Conservation (phyloP, 441 rosid species). For the Erodium texanum region DNA sequence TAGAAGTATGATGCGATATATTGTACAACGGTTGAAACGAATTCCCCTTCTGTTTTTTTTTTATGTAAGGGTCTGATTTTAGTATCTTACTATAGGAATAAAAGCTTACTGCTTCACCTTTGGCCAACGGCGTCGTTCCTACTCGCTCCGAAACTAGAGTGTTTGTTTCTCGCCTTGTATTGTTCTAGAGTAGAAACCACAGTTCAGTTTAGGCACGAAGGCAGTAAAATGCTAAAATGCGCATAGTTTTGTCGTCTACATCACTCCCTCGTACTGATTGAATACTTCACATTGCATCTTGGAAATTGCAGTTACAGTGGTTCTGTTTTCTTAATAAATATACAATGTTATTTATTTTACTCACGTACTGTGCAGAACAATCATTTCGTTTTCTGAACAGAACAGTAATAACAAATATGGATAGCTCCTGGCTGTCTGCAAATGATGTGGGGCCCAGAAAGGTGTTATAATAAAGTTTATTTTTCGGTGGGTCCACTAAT, state of each 20-base stretch:
- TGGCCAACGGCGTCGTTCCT: too few relatives aligned
- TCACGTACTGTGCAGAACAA: too few relatives aligned
- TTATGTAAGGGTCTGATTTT: too few relatives aligned
- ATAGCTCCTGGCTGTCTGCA: not conserved
- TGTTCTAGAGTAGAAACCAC: too few relatives aligned
- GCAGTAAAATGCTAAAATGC: not conserved
- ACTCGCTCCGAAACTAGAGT: too few relatives aligned
- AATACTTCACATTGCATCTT: not conserved
- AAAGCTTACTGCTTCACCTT: too few relatives aligned
- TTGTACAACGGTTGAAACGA: constrained; percentile 9
- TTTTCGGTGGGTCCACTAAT: not conserved
- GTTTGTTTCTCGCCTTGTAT: too few relatives aligned
- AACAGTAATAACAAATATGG: not conserved
- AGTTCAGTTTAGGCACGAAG: too few relatives aligned
- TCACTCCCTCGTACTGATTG: not conserved
- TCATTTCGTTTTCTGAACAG: not conserved
- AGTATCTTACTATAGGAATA: too few relatives aligned
- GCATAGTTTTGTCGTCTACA: not conserved
- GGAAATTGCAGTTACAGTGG: not conserved
- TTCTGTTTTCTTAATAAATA: not conserved
- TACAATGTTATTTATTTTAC: too few relatives aligned
- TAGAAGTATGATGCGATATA: too few relatives aligned
- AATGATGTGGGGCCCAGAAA: not conserved
- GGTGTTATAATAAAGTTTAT: not conserved
- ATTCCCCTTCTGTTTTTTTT: constrained; percentile 31